A percentile compares a stretch with the other conserved stretches of the same genome.
phyloP scores from a whole-genome alignment of 192 early-diverging fungal species.

The Podila verticillata region DNA sequence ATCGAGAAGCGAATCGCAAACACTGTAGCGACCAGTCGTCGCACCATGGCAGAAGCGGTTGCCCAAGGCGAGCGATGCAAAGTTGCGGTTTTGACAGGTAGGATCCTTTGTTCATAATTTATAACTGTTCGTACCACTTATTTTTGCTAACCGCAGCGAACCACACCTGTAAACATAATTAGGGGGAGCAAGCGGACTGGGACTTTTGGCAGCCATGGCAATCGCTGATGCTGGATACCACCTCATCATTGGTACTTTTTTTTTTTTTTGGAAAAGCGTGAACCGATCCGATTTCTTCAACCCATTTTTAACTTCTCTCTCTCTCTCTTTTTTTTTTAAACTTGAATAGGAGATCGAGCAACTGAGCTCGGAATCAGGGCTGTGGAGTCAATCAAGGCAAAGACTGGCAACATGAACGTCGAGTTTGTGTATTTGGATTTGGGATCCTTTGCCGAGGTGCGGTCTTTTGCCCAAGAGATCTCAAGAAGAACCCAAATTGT shows the following conservation, averaged over 20 bases:
- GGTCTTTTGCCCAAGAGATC: slow-evolving; percentile 16
- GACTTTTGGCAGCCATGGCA: slow-evolving; percentile 31
- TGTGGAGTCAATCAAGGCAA: slow-evolving; percentile 36
- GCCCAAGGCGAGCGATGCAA: slow-evolving; percentile 29
- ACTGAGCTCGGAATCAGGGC: slow-evolving; percentile 37
- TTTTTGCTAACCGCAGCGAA: no score
- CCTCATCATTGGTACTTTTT: slow-evolving; percentile 31
- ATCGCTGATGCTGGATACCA: slow-evolving; percentile 44
- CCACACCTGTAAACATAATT: no score
- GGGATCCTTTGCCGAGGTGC: slow-evolving; percentile 33
- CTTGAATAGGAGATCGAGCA: slow-evolving; percentile 30
- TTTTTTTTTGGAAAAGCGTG: background rate
- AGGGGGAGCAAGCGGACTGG: slow-evolving; percentile 42
- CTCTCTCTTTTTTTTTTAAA: background rate
- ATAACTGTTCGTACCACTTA: background rate
- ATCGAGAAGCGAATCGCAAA: slow-evolving; percentile 31
- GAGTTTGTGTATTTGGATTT: slow-evolving; percentile 45
- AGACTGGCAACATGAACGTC: slow-evolving; percentile 36
- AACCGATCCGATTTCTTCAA: background rate
- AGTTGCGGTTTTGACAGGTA: slow-evolving; percentile 38
- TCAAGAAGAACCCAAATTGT: background rate
- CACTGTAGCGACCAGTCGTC: slow-evolving; percentile 24
- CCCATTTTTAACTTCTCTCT: background rate
- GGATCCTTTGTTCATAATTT: background rate
- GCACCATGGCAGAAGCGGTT: slow-evolving; percentile 10